Evolutionary conservation across 345 rosid species (phyloP).

Genomic region (Citrus medica): DNA sequence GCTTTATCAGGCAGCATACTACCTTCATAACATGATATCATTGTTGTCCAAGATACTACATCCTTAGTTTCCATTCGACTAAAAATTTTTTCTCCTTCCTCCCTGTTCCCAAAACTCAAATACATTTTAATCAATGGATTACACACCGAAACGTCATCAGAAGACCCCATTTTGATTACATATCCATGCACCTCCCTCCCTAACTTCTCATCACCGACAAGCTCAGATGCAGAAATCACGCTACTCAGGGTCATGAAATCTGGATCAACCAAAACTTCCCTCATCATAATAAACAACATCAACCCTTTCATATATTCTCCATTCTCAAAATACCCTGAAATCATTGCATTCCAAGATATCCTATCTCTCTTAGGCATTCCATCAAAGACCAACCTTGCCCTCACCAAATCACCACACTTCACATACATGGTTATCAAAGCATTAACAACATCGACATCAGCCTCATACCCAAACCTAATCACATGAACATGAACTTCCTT

Average conservation of each 20-base stretch:
- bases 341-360: conserved; percentile 95
- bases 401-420: conserved; percentile 55
- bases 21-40: conserved; percentile 75
- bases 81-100: conserved; percentile 57
- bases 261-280: conserved; percentile 58
- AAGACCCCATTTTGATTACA: conserved; percentile 48
- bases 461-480: conserved; percentile 62
- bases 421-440: conserved; percentile 86
- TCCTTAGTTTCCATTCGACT: conserved; percentile 58
- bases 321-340: conserved; percentile 82
- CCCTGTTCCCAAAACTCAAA: conserved; percentile 44
- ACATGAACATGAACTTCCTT: conserved; percentile 88
- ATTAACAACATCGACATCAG: conserved; percentile 75
- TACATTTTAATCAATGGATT: conserved; percentile 79
- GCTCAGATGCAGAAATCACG: conserved; percentile 62
- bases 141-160: conserved; percentile 48
- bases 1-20: conserved; percentile 54
- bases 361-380: conserved; percentile 69
- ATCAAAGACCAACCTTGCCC: conserved; percentile 64
- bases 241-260: conserved; percentile 90
- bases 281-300: conserved; percentile 63
- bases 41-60: conserved; percentile 80
- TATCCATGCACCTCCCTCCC: conserved; percentile 69
- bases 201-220: conserved; percentile 53
- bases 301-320: conserved; percentile 61